Evolutionary conservation across 495 filamentous ascomycete species (phyloP).

Genomic region (Tuber umbilicatum): DNA sequence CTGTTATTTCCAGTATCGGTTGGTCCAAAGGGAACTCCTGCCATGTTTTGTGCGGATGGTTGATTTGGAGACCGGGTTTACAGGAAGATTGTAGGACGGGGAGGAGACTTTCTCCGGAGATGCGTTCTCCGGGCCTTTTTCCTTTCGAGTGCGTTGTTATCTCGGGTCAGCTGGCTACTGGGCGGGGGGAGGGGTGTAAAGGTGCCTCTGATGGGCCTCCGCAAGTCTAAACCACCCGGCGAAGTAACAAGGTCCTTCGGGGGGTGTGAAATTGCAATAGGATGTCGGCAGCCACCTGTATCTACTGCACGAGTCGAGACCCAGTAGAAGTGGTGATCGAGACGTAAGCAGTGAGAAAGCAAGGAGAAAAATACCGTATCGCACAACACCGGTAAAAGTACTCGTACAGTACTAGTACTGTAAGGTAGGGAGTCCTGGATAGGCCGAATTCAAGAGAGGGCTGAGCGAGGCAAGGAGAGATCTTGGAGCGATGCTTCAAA

Average conservation of each 20-base stretch:
- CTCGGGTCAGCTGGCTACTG: neutral
- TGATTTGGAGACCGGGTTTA: neutral
- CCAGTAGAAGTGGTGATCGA: neutral
- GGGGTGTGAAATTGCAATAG: neutral
- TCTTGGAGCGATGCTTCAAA: neutral
- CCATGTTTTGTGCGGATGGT: neutral
- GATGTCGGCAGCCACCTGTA: neutral
- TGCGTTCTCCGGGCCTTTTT: neutral
- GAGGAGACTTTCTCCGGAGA: constrained; percentile 1
- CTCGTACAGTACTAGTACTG: neutral
- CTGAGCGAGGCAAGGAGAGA: neutral
- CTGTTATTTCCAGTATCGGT: neutral
- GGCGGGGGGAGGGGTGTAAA: constrained; percentile 5
- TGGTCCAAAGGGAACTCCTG: neutral
- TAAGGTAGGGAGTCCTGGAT: neutral
- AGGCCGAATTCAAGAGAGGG: neutral
- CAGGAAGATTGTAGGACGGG: neutral
- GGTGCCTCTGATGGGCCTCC: neutral
- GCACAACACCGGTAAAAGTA: neutral
- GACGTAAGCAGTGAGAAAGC: neutral
- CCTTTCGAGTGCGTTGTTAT: neutral
- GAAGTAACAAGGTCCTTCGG: neutral
- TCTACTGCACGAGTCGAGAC: neutral
- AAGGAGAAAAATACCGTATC: neutral
- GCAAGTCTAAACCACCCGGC: neutral